Percentiles rank a stretch among this genome's conserved stretches.
phyloP scores from a whole-genome alignment of 805 yeast species.

The Candida boidinii region DNA sequence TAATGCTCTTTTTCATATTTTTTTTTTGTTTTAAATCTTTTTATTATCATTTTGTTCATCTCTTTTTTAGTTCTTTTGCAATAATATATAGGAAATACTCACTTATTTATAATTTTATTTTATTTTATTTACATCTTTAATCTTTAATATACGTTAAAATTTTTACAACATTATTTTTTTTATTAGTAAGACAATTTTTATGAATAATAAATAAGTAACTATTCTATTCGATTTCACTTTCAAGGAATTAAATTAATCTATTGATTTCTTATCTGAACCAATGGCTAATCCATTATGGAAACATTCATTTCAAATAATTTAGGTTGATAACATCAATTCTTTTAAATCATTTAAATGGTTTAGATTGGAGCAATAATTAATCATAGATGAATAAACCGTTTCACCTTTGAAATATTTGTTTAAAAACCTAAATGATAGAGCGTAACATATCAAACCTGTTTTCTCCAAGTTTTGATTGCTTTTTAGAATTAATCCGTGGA shows the following conservation, averaged over 20 bases:
- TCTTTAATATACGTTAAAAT: no score
- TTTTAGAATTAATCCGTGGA: constrained; percentile 36
- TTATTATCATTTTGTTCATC: no score
- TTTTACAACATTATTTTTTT: no score
- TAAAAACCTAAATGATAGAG: constrained; percentile 32
- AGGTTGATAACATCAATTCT: constrained; percentile 26
- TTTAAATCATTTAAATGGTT: constrained; percentile 32
- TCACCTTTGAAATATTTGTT: constrained; percentile 49
- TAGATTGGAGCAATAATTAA: constrained; percentile 38
- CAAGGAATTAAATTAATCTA: constrained; percentile 29
- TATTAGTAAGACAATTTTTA: no score
- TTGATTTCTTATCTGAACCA: constrained; percentile 31
- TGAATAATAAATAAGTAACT: no score
- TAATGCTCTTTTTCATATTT: not conserved
- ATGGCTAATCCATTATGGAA: constrained; percentile 44
- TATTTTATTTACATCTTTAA: no score
- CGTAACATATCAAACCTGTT: constrained; percentile 30
- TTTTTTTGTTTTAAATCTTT: not conserved
- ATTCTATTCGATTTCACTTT: constrained; percentile 16
- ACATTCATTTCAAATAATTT: constrained; percentile 36
- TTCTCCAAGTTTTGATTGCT: constrained; percentile 29
- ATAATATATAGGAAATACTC: no score
- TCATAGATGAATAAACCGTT: constrained; percentile 45
- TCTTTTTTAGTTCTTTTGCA: no score
- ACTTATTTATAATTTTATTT: no score